Percentiles rank a stretch among this genome's conserved stretches.
These are phyloP conservation scores for Lactifluus rugatus DNA, from an alignment of 768 basidiomycete species.

Conservation along the genomic window DNA sequence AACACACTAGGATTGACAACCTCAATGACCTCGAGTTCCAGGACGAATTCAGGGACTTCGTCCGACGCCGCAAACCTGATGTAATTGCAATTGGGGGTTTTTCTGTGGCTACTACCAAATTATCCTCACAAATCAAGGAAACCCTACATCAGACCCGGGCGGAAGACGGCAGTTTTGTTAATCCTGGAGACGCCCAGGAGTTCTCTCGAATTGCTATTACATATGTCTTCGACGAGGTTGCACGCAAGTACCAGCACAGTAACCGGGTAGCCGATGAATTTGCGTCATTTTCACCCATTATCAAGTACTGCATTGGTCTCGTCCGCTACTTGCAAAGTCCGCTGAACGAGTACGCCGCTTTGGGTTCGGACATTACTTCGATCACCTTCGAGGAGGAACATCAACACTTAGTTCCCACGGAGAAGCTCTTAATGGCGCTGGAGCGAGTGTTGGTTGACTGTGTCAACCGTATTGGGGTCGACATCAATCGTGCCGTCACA, in stretches of 20 bases:
- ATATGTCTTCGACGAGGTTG: conserved; percentile 85
- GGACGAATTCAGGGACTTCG: conserved; percentile 72
- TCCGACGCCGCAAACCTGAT: conserved; percentile 75
- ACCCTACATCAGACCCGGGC: conserved; percentile 27
- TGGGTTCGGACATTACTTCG: conserved; percentile 76
- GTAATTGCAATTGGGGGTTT: conserved; percentile 88
- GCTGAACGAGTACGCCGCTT: conserved; percentile 85
- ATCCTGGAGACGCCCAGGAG: conserved; percentile 23
- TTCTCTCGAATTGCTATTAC: conserved; percentile 59
- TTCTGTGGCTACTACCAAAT: conserved; percentile 66
- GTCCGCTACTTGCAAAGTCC: conserved; percentile 92
- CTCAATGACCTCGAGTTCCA: conserved; percentile 58
- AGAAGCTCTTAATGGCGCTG: conserved; percentile 71
- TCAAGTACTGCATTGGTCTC: conserved; percentile 88
- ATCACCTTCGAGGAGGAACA: conserved; percentile 78
- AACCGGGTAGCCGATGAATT: conserved; percentile 79
- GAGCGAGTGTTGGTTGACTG: conserved; percentile 87
- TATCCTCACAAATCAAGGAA: conserved; percentile 56
- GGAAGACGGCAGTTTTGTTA: conserved; percentile 9
- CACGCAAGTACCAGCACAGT: conserved; percentile 88
- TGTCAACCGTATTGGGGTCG: conserved; percentile 88
- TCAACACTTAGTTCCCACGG: conserved; percentile 77
- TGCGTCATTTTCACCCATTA: conserved; percentile 60
- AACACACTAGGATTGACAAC: conserved; percentile 83
- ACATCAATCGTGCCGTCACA: conserved; percentile 86